Evolutionary conservation across 208 protist genomes (phyloP).

Genomic region (Acanthamoeba castellanii): DNA sequence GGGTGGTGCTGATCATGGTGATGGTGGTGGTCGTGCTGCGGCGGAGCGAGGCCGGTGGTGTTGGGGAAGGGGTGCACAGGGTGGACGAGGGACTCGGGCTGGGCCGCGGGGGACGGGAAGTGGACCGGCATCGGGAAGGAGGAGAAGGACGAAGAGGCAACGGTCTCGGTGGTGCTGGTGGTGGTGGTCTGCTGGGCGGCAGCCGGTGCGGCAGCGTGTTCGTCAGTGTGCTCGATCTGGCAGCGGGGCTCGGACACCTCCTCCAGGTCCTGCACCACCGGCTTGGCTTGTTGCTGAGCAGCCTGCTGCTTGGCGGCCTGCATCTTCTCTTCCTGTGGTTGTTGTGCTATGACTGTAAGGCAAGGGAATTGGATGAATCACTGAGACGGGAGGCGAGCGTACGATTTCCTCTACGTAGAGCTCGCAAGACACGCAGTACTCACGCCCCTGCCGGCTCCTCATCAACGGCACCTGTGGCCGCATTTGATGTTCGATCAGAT

Average conservation of each 20-base stretch:
- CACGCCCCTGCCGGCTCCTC: neutral
- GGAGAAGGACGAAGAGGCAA: neutral
- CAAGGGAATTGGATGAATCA: neutral
- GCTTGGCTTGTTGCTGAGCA: neutral
- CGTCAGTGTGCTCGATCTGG: conserved; percentile 2
- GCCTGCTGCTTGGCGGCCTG: neutral
- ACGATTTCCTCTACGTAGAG: conserved; percentile 17
- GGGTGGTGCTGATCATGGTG: neutral
- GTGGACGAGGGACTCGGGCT: neutral
- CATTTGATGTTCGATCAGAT: neutral
- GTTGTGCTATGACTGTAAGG: neutral
- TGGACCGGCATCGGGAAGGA: conserved; percentile 21
- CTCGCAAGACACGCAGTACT: conserved; percentile 20
- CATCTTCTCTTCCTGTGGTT: neutral
- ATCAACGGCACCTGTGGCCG: neutral
- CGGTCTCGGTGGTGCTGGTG: neutral
- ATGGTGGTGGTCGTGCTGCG: neutral
- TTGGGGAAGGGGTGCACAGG: neutral
- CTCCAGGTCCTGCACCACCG: neutral
- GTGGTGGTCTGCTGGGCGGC: neutral
- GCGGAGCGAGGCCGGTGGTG: neutral
- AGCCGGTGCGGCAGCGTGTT: neutral
- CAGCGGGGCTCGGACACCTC: conserved; percentile 24
- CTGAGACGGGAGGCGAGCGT: neutral
- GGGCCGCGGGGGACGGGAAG: neutral